Conservation (phyloP, 306 rosid genomes). For the Comarum palustre region DNA sequence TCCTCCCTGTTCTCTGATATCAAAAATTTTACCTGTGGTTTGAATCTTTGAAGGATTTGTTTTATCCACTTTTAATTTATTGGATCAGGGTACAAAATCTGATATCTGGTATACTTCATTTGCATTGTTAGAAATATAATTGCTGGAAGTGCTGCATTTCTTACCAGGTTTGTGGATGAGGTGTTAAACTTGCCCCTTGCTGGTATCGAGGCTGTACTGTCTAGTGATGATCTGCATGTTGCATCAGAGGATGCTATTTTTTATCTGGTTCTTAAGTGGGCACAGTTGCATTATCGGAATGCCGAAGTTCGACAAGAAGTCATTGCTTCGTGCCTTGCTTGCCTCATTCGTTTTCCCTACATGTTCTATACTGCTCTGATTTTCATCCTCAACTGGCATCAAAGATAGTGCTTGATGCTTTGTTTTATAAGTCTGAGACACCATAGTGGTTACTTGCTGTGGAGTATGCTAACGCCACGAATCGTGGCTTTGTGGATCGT, state of each 20-base stretch:
- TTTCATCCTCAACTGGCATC: slow-evolving; percentile 37
- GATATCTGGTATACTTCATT: not conserved
- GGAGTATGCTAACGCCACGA: slow-evolving; percentile 16
- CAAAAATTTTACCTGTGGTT: not conserved
- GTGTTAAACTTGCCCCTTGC: slow-evolving; percentile 47
- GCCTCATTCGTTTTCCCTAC: slow-evolving; percentile 47
- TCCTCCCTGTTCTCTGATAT: not conserved
- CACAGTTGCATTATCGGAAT: slow-evolving; percentile 37
- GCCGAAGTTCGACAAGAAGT: slow-evolving; percentile 36
- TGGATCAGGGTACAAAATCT: not conserved
- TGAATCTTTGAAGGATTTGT: not conserved
- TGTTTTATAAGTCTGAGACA: slow-evolving; percentile 46
- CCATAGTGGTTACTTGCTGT: slow-evolving; percentile 31
- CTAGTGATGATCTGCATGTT: slow-evolving; percentile 44
- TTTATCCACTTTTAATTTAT: not conserved
- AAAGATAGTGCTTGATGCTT: slow-evolving; percentile 50
- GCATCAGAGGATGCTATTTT: slow-evolving; percentile 47
- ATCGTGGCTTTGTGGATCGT: slow-evolving; percentile 40
- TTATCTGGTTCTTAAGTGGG: slow-evolving; percentile 47
- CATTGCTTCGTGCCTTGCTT: slow-evolving; percentile 37
- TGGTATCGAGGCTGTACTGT: slow-evolving; percentile 46
- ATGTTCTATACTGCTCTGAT: slow-evolving; percentile 41
- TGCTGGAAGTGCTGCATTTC: slow-evolving; percentile 13
- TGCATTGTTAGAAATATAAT: not conserved
- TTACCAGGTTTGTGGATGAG: slow-evolving; percentile 39